These are phyloP conservation scores for Pythium rishiriense DNA, from an alignment of 352 stramenopile species.

Conservation along the genomic window DNA sequence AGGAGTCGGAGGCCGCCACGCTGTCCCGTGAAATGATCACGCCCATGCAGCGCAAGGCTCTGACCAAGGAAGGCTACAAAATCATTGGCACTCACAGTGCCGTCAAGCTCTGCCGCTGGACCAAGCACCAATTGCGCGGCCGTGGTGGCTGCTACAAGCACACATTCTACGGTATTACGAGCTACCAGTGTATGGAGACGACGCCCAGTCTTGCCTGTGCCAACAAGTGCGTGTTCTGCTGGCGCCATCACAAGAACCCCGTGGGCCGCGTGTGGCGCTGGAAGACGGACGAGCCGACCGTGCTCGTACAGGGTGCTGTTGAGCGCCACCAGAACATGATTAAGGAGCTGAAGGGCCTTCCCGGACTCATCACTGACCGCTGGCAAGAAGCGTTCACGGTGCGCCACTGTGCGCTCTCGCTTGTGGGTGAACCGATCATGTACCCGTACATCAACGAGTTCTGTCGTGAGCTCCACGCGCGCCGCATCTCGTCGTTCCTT, in stretches of 20 bases:
- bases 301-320: conserved; percentile 94
- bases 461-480: conserved; percentile 92
- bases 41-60: conserved; percentile 90
- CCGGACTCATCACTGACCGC: conserved; percentile 92
- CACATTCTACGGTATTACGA: conserved; percentile 99
- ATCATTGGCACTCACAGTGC: conserved; percentile 98
- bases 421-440: conserved; percentile 99
- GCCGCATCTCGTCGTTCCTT: conserved; percentile 97
- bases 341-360: conserved; percentile 95
- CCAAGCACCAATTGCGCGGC: conserved; percentile 97
- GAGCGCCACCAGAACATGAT: conserved; percentile 92
- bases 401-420: conserved; percentile 95
- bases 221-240: conserved; percentile 99
- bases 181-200: conserved; percentile 99
- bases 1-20: conserved; percentile 70
- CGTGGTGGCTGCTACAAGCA: conserved; percentile 99
- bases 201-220: conserved; percentile 97
- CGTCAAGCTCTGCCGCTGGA: conserved; percentile 99
- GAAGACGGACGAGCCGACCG: conserved; percentile 96
- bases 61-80: conserved; percentile 98
- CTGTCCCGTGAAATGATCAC: conserved; percentile 94
- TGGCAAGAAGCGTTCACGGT: conserved; percentile 96
- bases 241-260: conserved; percentile 99
- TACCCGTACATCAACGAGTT: conserved; percentile 99
- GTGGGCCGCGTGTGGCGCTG: conserved; percentile 97